Evolutionary conservation across 352 stramenopile species (phyloP).

Genomic region (Globisporangium nunn): DNA sequence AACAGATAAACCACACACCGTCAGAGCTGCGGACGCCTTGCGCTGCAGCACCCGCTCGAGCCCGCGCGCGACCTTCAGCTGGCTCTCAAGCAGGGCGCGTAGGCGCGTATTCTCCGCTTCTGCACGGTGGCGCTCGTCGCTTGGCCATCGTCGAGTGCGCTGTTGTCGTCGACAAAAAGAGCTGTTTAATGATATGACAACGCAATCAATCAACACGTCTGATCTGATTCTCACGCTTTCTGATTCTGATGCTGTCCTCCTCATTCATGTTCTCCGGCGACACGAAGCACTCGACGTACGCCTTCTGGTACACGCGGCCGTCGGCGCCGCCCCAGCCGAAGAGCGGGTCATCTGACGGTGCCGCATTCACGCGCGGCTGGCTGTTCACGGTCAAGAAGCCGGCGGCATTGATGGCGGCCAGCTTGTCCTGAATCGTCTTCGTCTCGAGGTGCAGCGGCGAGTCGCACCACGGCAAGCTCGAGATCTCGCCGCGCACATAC

Average conservation of each 20-base stretch:
- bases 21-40: background rate
- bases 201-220: too few relatives aligned
- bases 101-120: background rate
- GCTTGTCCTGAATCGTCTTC: conserved; percentile 74
- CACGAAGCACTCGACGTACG: conserved; percentile 98
- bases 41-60: background rate
- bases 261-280: conserved; percentile 90
- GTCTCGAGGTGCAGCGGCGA: conserved; percentile 93
- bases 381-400: conserved; percentile 98
- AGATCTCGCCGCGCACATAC: conserved; percentile 95
- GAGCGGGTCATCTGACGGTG: conserved; percentile 82
- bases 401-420: conserved; percentile 64
- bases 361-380: conserved; percentile 89
- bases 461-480: conserved; percentile 97
- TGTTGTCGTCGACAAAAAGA: background rate
- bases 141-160: background rate
- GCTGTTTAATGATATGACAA: background rate
- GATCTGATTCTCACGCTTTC: too few relatives aligned
- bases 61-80: background rate
- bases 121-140: background rate
- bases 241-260: too few relatives aligned
- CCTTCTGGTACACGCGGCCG: conserved; percentile 98
- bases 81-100: background rate
- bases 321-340: conserved; percentile 96
- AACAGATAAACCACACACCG: background rate